These are phyloP conservation scores for Tylopilus cervinicoccineus DNA, from an alignment of 768 basidiomycete genomes.

Conservation along the genomic window DNA sequence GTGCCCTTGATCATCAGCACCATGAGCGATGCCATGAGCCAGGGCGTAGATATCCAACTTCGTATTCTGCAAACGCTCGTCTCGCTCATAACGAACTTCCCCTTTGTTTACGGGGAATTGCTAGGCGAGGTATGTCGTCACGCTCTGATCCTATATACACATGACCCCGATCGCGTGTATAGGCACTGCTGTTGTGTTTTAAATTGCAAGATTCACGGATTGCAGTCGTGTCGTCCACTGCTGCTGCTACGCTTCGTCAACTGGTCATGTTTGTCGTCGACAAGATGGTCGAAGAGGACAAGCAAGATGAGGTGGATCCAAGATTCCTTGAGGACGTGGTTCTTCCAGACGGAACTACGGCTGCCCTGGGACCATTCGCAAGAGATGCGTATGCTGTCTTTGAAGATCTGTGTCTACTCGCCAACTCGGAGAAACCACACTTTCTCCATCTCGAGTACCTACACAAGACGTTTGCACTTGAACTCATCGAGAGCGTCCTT, in stretches of 20 bases:
- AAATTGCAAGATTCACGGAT: conserved; percentile 93
- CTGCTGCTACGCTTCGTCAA: conserved; percentile 92
- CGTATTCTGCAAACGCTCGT: conserved; percentile 90
- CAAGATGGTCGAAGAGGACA: conserved; percentile 82
- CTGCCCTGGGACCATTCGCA: conserved; percentile 67
- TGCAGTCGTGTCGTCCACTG: conserved; percentile 94
- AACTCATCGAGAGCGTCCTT: conserved; percentile 93
- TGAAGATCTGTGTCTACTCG: conserved; percentile 88
- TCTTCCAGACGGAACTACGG: conserved; percentile 67
- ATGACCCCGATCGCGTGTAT: background rate
- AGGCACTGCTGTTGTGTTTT: conserved; percentile 94
- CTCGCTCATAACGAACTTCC: conserved; percentile 86
- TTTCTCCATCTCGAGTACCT: conserved; percentile 80
- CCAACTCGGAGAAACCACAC: conserved; percentile 73
- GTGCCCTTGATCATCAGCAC: conserved; percentile 79
- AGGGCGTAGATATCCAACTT: conserved; percentile 96
- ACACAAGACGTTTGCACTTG: conserved; percentile 93
- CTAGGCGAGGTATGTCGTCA: conserved; percentile 68
- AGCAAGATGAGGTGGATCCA: conserved; percentile 29
- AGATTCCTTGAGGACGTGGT: conserved; percentile 35
- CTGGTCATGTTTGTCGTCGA: conserved; percentile 98
- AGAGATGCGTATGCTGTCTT: conserved; percentile 86
- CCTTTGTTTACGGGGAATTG: conserved; percentile 71
- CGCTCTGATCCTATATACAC: background rate
- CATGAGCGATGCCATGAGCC: conserved; percentile 83